Evolutionary conservation across 257 asterid species (phyloP).

Genomic region (Schizonepeta tenuifolia): DNA sequence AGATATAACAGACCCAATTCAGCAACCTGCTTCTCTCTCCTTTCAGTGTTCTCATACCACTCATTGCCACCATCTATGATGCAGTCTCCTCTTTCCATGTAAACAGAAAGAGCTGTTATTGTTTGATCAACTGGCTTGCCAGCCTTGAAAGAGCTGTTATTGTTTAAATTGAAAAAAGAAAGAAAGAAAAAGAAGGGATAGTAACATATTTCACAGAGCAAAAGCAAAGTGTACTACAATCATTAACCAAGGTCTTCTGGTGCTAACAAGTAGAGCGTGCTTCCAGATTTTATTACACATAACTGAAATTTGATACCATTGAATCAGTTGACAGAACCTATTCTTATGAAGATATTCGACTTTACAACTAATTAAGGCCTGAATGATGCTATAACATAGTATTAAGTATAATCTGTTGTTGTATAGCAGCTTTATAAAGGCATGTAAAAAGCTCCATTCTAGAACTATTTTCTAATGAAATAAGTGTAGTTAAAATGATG

Average conservation of each 20-base stretch:
- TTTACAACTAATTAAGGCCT: conserved; percentile 15
- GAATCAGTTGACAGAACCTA: conserved; percentile 7
- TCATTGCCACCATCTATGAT: conserved; percentile 77
- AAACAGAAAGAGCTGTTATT: conserved; percentile 59
- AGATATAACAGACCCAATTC: conserved; percentile 62
- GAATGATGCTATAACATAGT: not conserved
- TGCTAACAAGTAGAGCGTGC: not conserved
- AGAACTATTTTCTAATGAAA: not conserved
- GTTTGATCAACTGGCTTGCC: conserved; percentile 77
- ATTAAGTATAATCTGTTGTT: not conserved
- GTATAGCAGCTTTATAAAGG: not conserved
- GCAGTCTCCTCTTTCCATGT: conserved; percentile 79
- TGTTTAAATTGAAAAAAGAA: too few species aligned
- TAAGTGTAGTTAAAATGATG: conserved; percentile 1
- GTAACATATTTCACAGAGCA: not conserved
- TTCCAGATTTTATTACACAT: too few species aligned
- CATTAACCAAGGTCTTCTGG: not conserved
- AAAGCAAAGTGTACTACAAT: not conserved
- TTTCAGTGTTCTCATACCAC: conserved; percentile 82
- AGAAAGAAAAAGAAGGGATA: not conserved
- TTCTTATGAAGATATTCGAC: conserved; percentile 10
- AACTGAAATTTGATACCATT: not conserved
- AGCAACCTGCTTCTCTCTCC: conserved; percentile 63
- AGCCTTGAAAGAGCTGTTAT: conserved; percentile 56
- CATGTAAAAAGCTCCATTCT: not conserved